Evolutionary conservation across 208 protist species (phyloP), one percentile per base, ranked within the genome.

Genomic region (Endotrypanum monterogeii): DNA sequence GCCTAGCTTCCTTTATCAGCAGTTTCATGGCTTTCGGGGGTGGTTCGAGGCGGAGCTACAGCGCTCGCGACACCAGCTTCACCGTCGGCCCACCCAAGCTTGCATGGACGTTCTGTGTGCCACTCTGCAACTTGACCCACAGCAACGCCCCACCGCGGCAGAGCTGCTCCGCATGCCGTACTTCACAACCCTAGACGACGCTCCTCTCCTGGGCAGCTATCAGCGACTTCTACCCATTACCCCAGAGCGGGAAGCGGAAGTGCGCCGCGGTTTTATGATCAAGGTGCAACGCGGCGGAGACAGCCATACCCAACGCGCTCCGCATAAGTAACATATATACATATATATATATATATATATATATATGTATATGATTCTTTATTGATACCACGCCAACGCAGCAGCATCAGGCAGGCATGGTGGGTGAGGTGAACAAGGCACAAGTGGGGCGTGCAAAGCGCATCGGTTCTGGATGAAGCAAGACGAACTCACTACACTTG

Each of bases 101-200:
- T 94, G 88, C 66, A 69, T 93, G 32, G 90, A 95, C 68, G 90
- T 95, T 28, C 78, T 97, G n/a, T 74, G 58, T 3, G 83, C 87
- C 3, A 89, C 91, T 54, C 87, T 97, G 56, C 89, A 94, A 73
- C 77, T 92, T 14, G 86, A 94, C 73, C 87, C 89, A 41, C 74
- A 78, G 44, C 71, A 81, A 60, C 93, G 93, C 5, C 90, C 93
- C 48, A 89, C 88, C 39, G 90, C 90, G 35, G 87, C 79, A 62
- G 79, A 93, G 82, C 82, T 97, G 61, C 82, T 95, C 66, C 71
- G 89, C 28, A 92, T 93, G 83, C 87, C 89, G 5, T 94, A 94
- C 74, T 97, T 95, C 52, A 67, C 66, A 48, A 80, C 76, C 23
- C 37, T 80, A 37, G 76, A 80, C 32, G 76, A 80, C 30, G 70